phyloP scores from a whole-genome alignment of 495 filamentous ascomycete genomes.

The Penicillium riverlandense region DNA sequence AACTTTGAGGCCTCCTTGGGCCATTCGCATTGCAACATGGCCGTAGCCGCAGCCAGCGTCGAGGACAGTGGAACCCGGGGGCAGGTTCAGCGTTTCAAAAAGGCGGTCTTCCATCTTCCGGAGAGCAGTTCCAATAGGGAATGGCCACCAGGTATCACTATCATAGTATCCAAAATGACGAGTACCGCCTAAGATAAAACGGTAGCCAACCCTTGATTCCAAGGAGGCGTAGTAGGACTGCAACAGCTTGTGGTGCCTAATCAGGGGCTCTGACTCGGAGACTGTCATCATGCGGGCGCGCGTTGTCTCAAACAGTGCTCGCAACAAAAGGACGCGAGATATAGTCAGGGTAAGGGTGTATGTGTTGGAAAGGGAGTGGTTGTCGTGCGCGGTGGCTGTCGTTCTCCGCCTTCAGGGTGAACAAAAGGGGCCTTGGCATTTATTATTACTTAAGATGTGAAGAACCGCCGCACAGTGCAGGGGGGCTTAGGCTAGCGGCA shows the following conservation, averaged over 20 bases:
- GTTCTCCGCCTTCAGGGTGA: too few species aligned
- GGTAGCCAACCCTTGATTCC: constrained; percentile 45
- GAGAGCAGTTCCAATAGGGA: constrained; percentile 18
- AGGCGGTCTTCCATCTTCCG: constrained; percentile 42
- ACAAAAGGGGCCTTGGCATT: too few species aligned
- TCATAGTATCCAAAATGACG: constrained; percentile 47
- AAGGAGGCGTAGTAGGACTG: constrained; percentile 37
- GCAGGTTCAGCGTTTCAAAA: constrained; percentile 24
- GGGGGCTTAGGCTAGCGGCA: too few species aligned
- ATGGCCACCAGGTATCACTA: constrained; percentile 40
- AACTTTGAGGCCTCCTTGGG: constrained; percentile 28
- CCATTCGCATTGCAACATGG: constrained; percentile 42
- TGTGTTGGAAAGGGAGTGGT: too few species aligned
- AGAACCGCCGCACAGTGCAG: too few species aligned
- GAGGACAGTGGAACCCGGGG: constrained; percentile 31
- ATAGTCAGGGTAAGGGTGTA: not conserved
- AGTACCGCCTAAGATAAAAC: constrained; percentile 41
- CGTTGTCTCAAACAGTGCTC: not conserved
- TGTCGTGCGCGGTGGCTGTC: too few species aligned
- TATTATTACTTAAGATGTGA: too few species aligned
- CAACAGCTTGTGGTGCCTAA: constrained; percentile 22
- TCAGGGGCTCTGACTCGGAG: not conserved
- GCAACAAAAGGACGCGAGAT: not conserved
- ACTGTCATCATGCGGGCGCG: not conserved
- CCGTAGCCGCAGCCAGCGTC: constrained; percentile 48